phyloP scores from a whole-genome alignment of 1,284 basidiomycete species.

The Macrocystidia cucumis region DNA sequence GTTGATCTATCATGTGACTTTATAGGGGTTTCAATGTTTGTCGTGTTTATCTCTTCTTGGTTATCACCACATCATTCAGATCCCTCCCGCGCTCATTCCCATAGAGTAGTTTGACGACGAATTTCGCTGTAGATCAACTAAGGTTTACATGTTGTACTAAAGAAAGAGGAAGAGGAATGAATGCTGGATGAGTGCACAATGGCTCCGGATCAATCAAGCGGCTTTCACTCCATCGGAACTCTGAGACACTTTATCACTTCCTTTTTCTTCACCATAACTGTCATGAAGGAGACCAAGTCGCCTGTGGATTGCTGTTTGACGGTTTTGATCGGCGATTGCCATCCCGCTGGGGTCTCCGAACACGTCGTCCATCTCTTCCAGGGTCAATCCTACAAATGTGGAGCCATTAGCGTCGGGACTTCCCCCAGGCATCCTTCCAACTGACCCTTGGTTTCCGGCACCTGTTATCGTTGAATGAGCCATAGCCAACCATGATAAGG shows the following conservation, averaged over 20 bases:
- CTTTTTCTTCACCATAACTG: conserved; percentile 13
- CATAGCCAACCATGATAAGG: background rate
- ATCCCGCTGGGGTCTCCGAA: conserved; percentile 48
- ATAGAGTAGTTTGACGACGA: too few species aligned
- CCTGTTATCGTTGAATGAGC: conserved; percentile 21
- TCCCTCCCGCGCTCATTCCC: too few species aligned
- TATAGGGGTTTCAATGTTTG: too few species aligned
- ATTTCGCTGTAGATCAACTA: too few species aligned
- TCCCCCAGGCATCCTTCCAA: too few species aligned
- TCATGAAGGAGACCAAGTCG: conserved; percentile 42
- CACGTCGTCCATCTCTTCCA: conserved; percentile 68
- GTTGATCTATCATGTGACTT: too few species aligned
- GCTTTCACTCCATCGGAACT: background rate
- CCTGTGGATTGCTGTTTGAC: conserved; percentile 46
- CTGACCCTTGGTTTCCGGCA: conserved; percentile 55
- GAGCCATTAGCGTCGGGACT: conserved; percentile 1
- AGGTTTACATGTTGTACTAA: too few species aligned
- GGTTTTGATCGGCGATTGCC: conserved; percentile 44
- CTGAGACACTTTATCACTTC: conserved; percentile 9
- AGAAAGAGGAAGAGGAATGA: too few species aligned
- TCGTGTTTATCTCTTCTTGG: too few species aligned
- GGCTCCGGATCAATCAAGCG: too few species aligned
- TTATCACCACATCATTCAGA: too few species aligned
- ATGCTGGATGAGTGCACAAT: too few species aligned
- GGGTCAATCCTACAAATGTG: conserved; percentile 37